Conservation (phyloP, 2,329 filamentous ascomycete genomes). For the Trichoderma sp. region DNA sequence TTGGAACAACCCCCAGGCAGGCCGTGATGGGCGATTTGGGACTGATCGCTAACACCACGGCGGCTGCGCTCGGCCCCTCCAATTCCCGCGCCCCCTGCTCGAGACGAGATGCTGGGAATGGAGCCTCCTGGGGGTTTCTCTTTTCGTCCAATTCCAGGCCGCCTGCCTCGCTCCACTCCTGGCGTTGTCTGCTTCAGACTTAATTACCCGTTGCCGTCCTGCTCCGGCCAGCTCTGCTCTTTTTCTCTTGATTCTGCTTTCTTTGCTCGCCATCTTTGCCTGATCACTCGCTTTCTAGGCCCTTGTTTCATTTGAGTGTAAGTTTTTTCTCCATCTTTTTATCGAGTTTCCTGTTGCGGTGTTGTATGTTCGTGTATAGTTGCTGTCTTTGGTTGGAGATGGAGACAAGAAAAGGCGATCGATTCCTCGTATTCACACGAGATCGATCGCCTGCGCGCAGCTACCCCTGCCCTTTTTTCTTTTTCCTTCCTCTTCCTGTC, state of each 20-base stretch:
- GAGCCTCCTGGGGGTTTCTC: neutral
- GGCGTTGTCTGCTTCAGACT: neutral
- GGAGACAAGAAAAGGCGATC: neutral
- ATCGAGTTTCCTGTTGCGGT: neutral
- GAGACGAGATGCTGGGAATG: neutral
- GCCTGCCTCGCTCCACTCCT: neutral
- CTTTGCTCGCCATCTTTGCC: conserved; percentile 10
- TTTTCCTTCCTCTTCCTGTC: neutral
- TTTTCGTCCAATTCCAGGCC: neutral
- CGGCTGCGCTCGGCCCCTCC: neutral
- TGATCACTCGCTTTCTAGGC: conserved; percentile 20
- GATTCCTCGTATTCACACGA: neutral
- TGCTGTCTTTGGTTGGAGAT: neutral
- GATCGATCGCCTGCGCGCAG: neutral
- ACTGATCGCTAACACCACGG: neutral
- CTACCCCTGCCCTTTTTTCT: neutral
- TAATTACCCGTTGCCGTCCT: conserved; percentile 16
- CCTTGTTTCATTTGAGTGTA: conserved; percentile 2
- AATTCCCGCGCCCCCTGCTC: conserved; percentile 4
- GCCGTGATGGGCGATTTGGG: neutral
- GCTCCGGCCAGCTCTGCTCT: neutral
- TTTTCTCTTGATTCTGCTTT: neutral
- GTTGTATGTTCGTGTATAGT: neutral
- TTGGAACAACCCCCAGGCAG: neutral
- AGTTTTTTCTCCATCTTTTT: neutral